These are phyloP conservation scores for Neonothopanus nambi DNA, from an alignment of 1,284 basidiomycete genomes.

Conservation along the genomic window DNA sequence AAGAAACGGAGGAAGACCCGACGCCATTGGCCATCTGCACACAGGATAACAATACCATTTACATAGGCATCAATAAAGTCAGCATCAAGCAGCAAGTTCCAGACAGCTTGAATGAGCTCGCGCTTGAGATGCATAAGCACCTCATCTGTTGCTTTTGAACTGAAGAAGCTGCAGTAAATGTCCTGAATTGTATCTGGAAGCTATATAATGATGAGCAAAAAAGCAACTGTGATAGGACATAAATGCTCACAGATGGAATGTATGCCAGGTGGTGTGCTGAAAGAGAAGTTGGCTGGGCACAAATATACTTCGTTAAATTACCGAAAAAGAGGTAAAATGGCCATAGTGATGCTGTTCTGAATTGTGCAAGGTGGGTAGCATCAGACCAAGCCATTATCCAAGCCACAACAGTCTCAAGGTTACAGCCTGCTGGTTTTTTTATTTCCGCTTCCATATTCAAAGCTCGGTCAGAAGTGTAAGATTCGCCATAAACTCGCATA, in stretches of 20 bases:
- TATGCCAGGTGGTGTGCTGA: neutral
- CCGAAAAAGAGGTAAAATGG: conserved; percentile 33
- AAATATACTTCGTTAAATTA: conserved; percentile 34
- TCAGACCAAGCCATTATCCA: conserved; percentile 34
- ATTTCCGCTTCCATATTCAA: conserved; percentile 6
- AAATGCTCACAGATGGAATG: too few species aligned
- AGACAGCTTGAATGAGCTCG: conserved; percentile 34
- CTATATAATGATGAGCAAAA: too few species aligned
- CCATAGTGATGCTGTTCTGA: conserved; percentile 32
- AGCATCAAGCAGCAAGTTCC: conserved; percentile 26
- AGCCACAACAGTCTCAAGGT: conserved; percentile 20
- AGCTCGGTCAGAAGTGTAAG: conserved; percentile 1
- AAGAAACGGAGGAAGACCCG: conserved; percentile 30
- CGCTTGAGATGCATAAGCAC: conserved; percentile 27
- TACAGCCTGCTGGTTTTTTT: conserved; percentile 9
- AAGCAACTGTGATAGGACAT: too few species aligned
- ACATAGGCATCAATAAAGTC: conserved; percentile 32
- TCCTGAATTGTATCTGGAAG: conserved; percentile 20
- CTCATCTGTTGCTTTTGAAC: conserved; percentile 13
- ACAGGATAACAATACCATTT: too few species aligned
- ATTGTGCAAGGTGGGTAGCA: conserved; percentile 31
- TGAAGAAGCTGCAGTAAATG: conserved; percentile 8
- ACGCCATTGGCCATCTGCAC: conserved; percentile 29
- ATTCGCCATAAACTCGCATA: neutral
- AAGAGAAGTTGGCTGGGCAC: conserved; percentile 17